Conservation (phyloP, 106 monocot genomes). For the Apostasia shenzhenica region DNA sequence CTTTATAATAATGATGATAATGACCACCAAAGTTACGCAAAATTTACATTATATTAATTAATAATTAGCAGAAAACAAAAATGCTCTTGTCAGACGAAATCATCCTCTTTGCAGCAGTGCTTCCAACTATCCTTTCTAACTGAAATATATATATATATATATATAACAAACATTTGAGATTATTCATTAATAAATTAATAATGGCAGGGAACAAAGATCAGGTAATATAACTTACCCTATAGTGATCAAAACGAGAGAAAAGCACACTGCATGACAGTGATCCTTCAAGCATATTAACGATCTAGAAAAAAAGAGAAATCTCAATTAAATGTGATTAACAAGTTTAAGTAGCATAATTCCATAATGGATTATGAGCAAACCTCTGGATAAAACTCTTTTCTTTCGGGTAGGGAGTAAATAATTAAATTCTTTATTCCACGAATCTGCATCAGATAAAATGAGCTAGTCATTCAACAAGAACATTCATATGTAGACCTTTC, state of each 20-base stretch:
- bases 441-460: conserved; percentile 46
- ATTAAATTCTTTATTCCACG: conserved; percentile 69
- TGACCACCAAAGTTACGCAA: no score
- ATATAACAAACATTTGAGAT: not conserved
- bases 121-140: conserved; percentile 22
- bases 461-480: not conserved
- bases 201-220: not conserved
- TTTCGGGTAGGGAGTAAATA: conserved; percentile 85
- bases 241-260: conserved; percentile 46
- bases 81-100: conserved; percentile 16
- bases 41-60: no score
- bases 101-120: conserved; percentile 11
- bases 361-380: conserved; percentile 13
- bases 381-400: conserved; percentile 91
- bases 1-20: no score
- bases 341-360: not conserved
- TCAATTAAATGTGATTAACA: not conserved
- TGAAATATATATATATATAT: not conserved
- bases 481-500: no score
- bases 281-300: conserved; percentile 59
- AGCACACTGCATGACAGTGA: conserved; percentile 48
- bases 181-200: not conserved
- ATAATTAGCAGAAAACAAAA: conserved; percentile 13
- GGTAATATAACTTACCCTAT: conserved; percentile 26
- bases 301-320: conserved; percentile 20